Percentiles rank a stretch among this genome's conserved stretches.
Evolutionary conservation across 768 basidiomycete species (phyloP).

Genomic region (Tephrocybe rancida): DNA sequence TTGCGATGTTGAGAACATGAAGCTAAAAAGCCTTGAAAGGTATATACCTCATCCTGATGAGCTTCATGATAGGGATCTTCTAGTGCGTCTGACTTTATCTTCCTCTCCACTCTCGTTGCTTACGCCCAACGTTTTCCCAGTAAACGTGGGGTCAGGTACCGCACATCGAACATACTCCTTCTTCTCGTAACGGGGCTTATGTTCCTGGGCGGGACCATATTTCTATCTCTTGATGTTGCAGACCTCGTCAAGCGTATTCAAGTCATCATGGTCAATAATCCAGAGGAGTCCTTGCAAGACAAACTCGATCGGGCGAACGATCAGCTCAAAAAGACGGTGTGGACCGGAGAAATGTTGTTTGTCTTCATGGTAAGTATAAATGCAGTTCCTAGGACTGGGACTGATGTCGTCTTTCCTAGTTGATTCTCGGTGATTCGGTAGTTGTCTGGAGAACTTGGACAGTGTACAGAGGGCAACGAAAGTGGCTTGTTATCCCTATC

Average conservation of each 20-base stretch:
- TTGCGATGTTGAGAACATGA: no score
- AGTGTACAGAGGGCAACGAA: slow-evolving; percentile 18
- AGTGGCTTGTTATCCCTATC: slow-evolving; percentile 22
- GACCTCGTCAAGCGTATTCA: slow-evolving; percentile 29
- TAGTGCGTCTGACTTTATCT: slow-evolving; percentile 1
- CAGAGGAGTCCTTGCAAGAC: slow-evolving; percentile 18
- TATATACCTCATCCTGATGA: slow-evolving; percentile 21
- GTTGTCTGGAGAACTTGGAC: slow-evolving; percentile 33
- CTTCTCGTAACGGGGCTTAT: slow-evolving; percentile 25
- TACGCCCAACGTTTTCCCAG: slow-evolving; percentile 11
- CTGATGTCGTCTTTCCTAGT: slow-evolving; percentile 7
- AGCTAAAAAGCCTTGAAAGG: no score
- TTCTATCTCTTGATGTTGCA: slow-evolving; percentile 27
- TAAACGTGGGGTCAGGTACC: slow-evolving; percentile 17
- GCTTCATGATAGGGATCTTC: slow-evolving; percentile 15
- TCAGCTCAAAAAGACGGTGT: slow-evolving; percentile 22
- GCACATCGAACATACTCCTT: slow-evolving; percentile 19
- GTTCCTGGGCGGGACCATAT: slow-evolving; percentile 28
- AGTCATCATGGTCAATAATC: slow-evolving; percentile 23
- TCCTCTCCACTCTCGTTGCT: neutral
- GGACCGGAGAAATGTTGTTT: slow-evolving; percentile 33
- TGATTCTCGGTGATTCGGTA: slow-evolving; percentile 31
- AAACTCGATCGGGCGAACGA: slow-evolving; percentile 24
- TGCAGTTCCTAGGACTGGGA: neutral
- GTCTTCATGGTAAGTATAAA: slow-evolving; percentile 30